phyloP scores from a whole-genome alignment of 768 basidiomycete species.

The Candolleomyces efflorescens region DNA sequence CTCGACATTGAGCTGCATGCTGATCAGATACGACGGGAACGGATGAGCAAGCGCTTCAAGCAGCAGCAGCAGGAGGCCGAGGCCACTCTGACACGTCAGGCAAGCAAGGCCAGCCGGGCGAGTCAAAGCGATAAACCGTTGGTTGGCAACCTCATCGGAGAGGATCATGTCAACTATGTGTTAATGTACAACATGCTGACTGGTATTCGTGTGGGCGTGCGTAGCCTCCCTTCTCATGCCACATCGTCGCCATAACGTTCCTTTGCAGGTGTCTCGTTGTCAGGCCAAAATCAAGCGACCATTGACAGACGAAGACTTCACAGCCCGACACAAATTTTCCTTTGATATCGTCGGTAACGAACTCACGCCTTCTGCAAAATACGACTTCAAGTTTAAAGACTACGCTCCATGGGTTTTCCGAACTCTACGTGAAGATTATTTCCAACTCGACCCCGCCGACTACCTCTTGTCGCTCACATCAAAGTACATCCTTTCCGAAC shows the following conservation, averaged over 20 bases:
- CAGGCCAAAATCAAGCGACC: slow-evolving; percentile 91
- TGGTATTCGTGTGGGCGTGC: slow-evolving; percentile 89
- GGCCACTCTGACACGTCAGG: slow-evolving; percentile 45
- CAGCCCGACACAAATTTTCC: slow-evolving; percentile 87
- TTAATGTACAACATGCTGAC: slow-evolving; percentile 99
- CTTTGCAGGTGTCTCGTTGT: slow-evolving; percentile 78
- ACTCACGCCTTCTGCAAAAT: slow-evolving; percentile 94
- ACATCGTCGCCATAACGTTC: too few relatives aligned
- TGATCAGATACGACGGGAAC: slow-evolving; percentile 79
- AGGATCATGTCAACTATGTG: slow-evolving; percentile 97
- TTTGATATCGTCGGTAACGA: slow-evolving; percentile 99
- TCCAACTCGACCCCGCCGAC: slow-evolving; percentile 95
- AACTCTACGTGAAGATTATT: slow-evolving; percentile 88
- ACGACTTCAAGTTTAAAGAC: slow-evolving; percentile 99
- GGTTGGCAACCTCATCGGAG: slow-evolving; percentile 96
- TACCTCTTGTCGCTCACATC: slow-evolving; percentile 95
- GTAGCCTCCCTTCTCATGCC: too few relatives aligned
- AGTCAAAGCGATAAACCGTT: slow-evolving; percentile 50
- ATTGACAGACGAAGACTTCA: slow-evolving; percentile 83
- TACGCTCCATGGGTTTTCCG: slow-evolving; percentile 99
- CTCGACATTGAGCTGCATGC: slow-evolving; percentile 86
- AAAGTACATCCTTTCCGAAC: slow-evolving; percentile 96
- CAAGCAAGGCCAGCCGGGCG: slow-evolving; percentile 11
- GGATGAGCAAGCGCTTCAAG: slow-evolving; percentile 67
- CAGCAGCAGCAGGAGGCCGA: slow-evolving; percentile 58